Evolutionary conservation across 2,329 filamentous ascomycete genomes (phyloP).

Genomic region (Cryphonectria naterciae): DNA sequence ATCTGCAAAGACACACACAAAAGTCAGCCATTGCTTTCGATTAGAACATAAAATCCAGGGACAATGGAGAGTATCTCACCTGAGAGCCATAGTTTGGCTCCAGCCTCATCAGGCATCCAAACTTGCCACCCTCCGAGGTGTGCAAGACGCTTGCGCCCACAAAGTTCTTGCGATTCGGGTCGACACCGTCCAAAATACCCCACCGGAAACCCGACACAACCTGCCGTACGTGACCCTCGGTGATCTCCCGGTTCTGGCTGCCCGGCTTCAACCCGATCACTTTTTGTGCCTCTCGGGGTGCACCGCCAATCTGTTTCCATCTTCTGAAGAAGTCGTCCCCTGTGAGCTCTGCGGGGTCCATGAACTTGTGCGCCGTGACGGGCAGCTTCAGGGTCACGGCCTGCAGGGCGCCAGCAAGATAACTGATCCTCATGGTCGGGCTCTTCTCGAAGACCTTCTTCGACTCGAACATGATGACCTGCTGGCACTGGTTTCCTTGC

Average conservation of each 20-base stretch:
- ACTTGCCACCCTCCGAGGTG: conserved; percentile 83
- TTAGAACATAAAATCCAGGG: too few relatives aligned
- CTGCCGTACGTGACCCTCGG: conserved; percentile 69
- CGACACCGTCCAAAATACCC: conserved; percentile 82
- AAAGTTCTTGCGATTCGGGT: conserved; percentile 91
- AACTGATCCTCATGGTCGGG: conserved; percentile 92
- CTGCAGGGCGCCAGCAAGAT: conserved; percentile 90
- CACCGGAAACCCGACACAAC: conserved; percentile 86
- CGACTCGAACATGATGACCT: conserved; percentile 93
- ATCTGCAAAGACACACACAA: conserved; percentile 61
- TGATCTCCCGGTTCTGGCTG: conserved; percentile 66
- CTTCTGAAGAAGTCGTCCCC: conserved; percentile 98
- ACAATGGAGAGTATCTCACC: conserved; percentile 57
- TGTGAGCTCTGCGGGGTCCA: conserved; percentile 85
- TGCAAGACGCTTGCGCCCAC: conserved; percentile 88
- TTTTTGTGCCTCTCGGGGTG: conserved; percentile 82
- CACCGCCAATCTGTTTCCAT: conserved; percentile 96
- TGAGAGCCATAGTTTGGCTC: conserved; percentile 93
- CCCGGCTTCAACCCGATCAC: conserved; percentile 73
- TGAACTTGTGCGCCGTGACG: conserved; percentile 90
- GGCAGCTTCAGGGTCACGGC: conserved; percentile 90
- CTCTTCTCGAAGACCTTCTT: conserved; percentile 79
- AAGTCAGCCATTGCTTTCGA: conserved; percentile 31
- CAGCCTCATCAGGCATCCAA: conserved; percentile 87
- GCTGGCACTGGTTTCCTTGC: conserved; percentile 79